phyloP scores from a whole-genome alignment of 495 filamentous ascomycete genomes.

The Immersiella caudata region DNA sequence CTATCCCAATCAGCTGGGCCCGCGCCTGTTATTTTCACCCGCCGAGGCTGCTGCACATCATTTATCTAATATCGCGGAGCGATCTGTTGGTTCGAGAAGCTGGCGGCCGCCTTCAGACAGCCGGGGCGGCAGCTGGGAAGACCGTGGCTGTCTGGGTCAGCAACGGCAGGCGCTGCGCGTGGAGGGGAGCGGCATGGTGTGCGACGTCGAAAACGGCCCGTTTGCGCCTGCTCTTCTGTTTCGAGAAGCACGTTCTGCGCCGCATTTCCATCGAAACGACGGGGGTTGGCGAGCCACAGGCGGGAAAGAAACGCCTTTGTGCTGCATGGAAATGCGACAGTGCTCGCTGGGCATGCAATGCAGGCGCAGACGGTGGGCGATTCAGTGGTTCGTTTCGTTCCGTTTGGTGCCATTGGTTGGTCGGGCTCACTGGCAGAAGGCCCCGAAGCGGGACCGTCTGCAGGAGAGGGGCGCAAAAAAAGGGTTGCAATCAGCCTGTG shows the following conservation, averaged over 20 bases:
- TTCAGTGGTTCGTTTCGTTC: not conserved
- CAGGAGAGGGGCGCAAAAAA: not conserved
- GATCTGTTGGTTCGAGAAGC: not conserved
- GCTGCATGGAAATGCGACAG: not conserved
- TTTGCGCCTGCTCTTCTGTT: not conserved
- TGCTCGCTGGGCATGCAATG: not conserved
- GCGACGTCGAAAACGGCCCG: not conserved
- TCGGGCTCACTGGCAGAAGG: not conserved
- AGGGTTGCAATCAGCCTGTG: slow-evolving; percentile 19
- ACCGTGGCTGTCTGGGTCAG: not conserved
- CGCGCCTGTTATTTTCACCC: slow-evolving; percentile 2
- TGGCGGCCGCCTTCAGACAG: too few species aligned
- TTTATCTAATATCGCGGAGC: not conserved
- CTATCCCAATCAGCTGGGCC: slow-evolving; percentile 17
- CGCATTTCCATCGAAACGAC: not conserved
- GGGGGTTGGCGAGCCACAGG: not conserved
- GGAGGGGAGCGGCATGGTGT: not conserved
- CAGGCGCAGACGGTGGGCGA: not conserved
- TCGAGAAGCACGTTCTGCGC: not conserved
- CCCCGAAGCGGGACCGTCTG: not conserved
- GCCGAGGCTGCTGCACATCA: slow-evolving; percentile 12
- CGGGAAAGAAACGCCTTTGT: not conserved
- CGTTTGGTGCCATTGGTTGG: not conserved
- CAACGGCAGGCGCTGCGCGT: not conserved
- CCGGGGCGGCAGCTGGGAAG: not conserved